Base-by-base conservation (phyloP, 805 yeast species). In the Starmerella davenportii region DNA sequence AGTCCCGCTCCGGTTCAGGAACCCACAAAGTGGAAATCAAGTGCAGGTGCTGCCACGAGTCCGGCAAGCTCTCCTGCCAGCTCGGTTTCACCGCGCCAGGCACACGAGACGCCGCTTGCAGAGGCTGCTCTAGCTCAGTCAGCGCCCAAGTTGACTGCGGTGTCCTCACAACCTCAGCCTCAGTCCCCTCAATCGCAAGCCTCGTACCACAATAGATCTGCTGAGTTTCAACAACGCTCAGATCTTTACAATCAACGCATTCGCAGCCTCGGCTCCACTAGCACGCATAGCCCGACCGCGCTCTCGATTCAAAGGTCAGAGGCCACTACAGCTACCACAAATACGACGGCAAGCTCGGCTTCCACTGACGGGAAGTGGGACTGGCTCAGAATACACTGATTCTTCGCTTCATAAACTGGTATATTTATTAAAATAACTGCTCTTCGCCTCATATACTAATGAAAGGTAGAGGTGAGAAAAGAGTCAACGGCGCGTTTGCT, bases 301-400 rank as follows among this genome's bases (percentile, higher is more conserved):
- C 46, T 50, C 8, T 54, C 52, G 4, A 49, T 52, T 16, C 46
- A 45, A 42, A 49, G 49, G 13, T 52, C 49, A 4, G 54, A 52
- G 18, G 49, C 51, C 2, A 44, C 48, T 23, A 39, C 48, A 18
- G 44, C 48, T 17, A 40, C 44, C 36, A 37, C 46, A 9, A 32
- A 27, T 20, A 36, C 38, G 4, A 35, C 43, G 15, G 40, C 39
- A 4, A 37, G 33, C 32, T 37, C 34, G n/a, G 40, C 25, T 13
- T 20, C 30, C 16, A 34, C 31, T 9, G 43, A 43, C 14, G 45
- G 46, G 11, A 49, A 50, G 20, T 48, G 54, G 53, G 52, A 51
- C 34, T 51, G 55, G 55, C 44, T 51, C 11, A 39, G 40, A 28
- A 37, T 47, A 21, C 44, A 42, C 33, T 44, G 23, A 34, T 23